Conservation (phyloP, 345 rosid genomes). For the Populus tremula region DNA sequence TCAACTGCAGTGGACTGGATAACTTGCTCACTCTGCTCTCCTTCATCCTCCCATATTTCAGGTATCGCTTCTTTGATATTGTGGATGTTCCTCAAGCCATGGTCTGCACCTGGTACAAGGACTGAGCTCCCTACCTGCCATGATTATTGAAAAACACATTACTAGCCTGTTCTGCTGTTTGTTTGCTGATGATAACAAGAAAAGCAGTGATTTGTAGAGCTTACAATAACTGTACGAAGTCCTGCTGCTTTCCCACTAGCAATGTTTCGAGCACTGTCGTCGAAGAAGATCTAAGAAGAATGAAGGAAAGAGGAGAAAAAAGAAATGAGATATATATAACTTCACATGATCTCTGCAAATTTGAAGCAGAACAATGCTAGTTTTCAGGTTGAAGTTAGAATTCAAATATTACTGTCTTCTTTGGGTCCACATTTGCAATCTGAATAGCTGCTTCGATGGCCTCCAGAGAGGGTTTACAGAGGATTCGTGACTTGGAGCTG, state of each 20-base stretch:
- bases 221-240: constrained; percentile 68
- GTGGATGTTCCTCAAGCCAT: constrained; percentile 71
- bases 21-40: constrained; percentile 54
- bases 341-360: neutral
- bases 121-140: constrained; percentile 71
- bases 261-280: constrained; percentile 77
- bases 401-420: constrained; percentile 52
- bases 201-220: constrained; percentile 9
- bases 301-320: neutral
- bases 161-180: neutral
- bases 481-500: constrained; percentile 31
- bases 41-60: constrained; percentile 64
- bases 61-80: constrained; percentile 83
- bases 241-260: constrained; percentile 73
- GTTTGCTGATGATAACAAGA: neutral
- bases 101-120: constrained; percentile 69
- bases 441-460: constrained; percentile 65
- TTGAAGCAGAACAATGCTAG: neutral
- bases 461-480: constrained; percentile 68
- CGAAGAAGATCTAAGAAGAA: constrained; percentile 20
- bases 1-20: constrained; percentile 54
- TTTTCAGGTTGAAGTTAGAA: neutral
- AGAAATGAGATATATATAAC: neutral
- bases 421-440: constrained; percentile 59
- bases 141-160: neutral